Conservation (phyloP, 1,284 basidiomycete genomes). For the Malassezia caprae region DNA sequence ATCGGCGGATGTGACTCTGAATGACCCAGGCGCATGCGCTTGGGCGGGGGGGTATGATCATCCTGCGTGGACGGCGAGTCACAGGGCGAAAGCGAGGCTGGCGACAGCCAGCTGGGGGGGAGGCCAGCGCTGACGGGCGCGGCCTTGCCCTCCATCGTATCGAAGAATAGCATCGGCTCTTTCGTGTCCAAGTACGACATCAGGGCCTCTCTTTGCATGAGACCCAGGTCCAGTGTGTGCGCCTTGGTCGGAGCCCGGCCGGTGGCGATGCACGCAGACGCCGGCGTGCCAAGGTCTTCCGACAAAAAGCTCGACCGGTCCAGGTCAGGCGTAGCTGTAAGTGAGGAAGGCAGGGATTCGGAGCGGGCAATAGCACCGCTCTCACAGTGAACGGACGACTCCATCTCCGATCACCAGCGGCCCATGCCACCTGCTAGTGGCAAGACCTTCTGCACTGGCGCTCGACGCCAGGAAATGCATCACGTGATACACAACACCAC, state of each 20-base stretch:
- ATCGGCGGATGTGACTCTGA: not conserved
- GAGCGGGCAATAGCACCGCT: not conserved
- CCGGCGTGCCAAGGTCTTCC: not conserved
- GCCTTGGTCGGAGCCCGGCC: not conserved
- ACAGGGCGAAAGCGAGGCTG: not conserved
- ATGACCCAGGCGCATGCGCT: not conserved
- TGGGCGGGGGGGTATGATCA: constrained; percentile 3
- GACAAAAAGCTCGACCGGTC: not conserved
- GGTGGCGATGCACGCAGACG: not conserved
- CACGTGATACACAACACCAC: not conserved
- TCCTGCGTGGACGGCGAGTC: not conserved
- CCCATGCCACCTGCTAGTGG: not conserved
- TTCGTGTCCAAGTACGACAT: not conserved
- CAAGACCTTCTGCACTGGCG: not conserved
- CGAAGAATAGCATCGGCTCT: not conserved
- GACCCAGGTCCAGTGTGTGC: not conserved
- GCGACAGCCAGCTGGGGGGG: not conserved
- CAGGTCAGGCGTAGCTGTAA: not conserved
- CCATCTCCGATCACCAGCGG: not conserved
- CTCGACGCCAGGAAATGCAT: not conserved
- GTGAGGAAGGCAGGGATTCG: not conserved
- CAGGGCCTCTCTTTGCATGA: not conserved
- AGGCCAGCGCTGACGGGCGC: not conserved
- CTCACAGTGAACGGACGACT: not conserved
- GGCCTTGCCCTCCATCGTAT: not conserved